phyloP scores from a whole-genome alignment of 2,329 filamentous ascomycete species.

The Fusarium metavorans region DNA sequence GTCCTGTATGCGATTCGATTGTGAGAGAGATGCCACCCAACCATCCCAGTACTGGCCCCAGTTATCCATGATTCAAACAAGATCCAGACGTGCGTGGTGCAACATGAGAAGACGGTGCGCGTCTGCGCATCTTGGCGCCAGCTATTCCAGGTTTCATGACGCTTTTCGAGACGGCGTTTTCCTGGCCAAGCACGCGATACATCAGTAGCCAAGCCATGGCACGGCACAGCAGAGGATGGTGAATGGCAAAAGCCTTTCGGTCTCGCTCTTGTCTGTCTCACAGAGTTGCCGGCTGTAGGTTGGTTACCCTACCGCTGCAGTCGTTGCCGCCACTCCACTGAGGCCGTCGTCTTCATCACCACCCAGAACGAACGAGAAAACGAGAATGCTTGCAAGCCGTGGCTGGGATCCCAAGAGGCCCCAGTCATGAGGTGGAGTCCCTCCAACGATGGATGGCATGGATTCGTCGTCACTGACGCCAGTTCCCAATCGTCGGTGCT shows the following conservation, averaged over 20 bases:
- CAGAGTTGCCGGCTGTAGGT: background rate
- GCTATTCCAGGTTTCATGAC: slow-evolving; percentile 31
- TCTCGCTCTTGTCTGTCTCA: background rate
- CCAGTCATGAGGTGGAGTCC: slow-evolving; percentile 27
- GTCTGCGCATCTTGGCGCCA: slow-evolving; percentile 33
- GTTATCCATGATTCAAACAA: slow-evolving; percentile 39
- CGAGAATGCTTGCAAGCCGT: slow-evolving; percentile 18
- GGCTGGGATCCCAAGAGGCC: slow-evolving; percentile 28
- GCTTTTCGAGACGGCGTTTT: slow-evolving; percentile 16
- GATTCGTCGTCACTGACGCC: slow-evolving; percentile 39
- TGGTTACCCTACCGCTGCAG: slow-evolving; percentile 10
- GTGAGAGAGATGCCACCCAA: slow-evolving; percentile 19
- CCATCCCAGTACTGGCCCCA: slow-evolving; percentile 30
- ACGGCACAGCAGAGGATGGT: slow-evolving; percentile 2
- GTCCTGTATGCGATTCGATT: background rate
- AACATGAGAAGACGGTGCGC: slow-evolving; percentile 30
- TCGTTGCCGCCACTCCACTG: slow-evolving; percentile 25
- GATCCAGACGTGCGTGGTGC: slow-evolving; percentile 40
- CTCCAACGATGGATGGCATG: slow-evolving; percentile 19
- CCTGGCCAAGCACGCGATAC: slow-evolving; percentile 12
- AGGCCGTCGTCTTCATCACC: background rate
- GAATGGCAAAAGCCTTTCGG: slow-evolving; percentile 7
- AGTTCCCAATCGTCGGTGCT: slow-evolving; percentile 19
- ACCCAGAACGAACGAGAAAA: background rate
- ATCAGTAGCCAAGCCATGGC: slow-evolving; percentile 7